Base-by-base conservation (phyloP, 2,329 filamentous ascomycete genomes). In the Anisogramma anomala region DNA sequence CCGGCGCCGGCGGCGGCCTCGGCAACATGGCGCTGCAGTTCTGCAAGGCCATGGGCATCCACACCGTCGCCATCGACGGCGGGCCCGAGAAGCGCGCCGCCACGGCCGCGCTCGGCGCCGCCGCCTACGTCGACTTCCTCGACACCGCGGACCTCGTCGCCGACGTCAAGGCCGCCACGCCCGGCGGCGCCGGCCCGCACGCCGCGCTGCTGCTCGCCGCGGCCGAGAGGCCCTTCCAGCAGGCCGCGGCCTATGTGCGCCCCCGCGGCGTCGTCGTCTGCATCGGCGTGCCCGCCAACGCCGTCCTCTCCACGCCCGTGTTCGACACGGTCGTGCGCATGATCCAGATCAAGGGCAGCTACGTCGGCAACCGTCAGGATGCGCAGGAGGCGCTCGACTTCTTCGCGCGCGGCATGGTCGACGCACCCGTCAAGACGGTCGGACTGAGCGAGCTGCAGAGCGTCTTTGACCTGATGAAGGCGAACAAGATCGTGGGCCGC, bases 301-400 rank as follows among this genome's bases (percentile, higher is more conserved):
- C 88, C 2, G 83, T 71, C 62, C 72, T 95, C 49, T 75, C 74
- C 52, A 87, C 88, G 1, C 84, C 86, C 28, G 87, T 95, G 41
- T 94, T 95, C 60, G 80, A 88, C 57, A 85, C 82, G 6, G 89
- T 95, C 48, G 71, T 89, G 57, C 68, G 80, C 65, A 94, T 94
- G 86, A 79, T 95, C 67, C 79, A 65, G 54, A 95, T 96, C 71
- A 84, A 84, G 69, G 88, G 88, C 46, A 86, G 79, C 53, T 95
- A 95, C 59, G 89, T 96, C 51, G 89, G 89, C 43, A 95, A 94
- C 69, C 77, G 89, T 51, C 79, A 82, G 58, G 89, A 96, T 59
- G 82, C 79, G 1, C 75, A 79, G 39, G 89, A 96, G 68, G 88
- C 89, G 3, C 70, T 96, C 48, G 88, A 95, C 51, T 95, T 95